Conservation (phyloP, 306 rosid species). For the Macrotyloma uniflorum region DNA sequence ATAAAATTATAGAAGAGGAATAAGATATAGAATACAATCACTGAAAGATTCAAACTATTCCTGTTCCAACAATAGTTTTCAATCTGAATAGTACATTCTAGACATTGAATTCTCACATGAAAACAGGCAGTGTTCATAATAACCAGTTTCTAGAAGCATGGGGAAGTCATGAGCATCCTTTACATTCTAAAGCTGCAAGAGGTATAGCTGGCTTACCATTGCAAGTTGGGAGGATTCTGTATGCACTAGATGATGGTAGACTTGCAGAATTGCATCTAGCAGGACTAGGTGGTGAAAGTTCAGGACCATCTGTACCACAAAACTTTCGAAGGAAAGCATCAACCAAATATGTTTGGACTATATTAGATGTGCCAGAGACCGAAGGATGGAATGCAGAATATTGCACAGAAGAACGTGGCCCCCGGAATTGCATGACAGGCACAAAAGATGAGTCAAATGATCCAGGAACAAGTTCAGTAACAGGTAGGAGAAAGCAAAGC, state of each 20-base stretch:
- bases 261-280: constrained; percentile 76
- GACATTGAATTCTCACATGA: constrained; percentile 37
- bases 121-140: constrained; percentile 56
- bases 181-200: constrained; percentile 81
- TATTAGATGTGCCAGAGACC: constrained; percentile 78
- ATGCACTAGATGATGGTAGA: constrained; percentile 80
- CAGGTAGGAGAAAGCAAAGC: constrained; percentile 71
- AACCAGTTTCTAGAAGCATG: constrained; percentile 59
- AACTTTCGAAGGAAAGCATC: constrained; percentile 57
- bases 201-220: constrained; percentile 72
- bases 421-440: constrained; percentile 73
- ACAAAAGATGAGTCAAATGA: constrained; percentile 69
- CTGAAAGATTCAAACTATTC: neutral
- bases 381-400: constrained; percentile 99
- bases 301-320: constrained; percentile 64
- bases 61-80: neutral
- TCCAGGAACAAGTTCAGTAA: constrained; percentile 49
- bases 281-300: constrained; percentile 80
- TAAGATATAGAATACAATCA: neutral
- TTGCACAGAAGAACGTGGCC: constrained; percentile 84
- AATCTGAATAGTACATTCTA: neutral
- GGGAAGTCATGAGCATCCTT: constrained; percentile 76
- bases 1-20: constrained; percentile 1
- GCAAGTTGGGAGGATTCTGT: constrained; percentile 69
- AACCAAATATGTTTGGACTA: constrained; percentile 71